phyloP scores from a whole-genome alignment of 352 stramenopile genomes.

The Phytophthora pisi region DNA sequence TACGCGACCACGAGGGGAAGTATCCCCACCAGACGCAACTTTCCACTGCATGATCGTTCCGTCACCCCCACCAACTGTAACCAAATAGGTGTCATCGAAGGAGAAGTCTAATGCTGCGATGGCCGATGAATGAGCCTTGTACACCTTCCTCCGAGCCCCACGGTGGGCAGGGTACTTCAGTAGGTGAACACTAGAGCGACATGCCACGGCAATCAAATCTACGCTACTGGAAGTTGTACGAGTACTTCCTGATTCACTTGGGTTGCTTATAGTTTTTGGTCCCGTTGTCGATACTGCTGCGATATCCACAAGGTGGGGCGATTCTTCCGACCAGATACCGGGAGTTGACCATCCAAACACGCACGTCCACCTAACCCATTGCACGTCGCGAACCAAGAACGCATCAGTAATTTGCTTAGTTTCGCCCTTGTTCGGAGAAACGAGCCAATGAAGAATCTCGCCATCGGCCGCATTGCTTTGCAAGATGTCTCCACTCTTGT shows the following conservation, averaged over 20 bases:
- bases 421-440: conserved; percentile 34
- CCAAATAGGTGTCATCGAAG: conserved; percentile 51
- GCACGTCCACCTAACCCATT: conserved; percentile 72
- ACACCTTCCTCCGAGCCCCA: conserved; percentile 47
- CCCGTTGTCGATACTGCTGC: conserved; percentile 47
- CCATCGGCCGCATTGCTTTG: conserved; percentile 79
- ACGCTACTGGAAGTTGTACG: conserved; percentile 23
- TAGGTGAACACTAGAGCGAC: conserved; percentile 51
- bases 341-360: conserved; percentile 72
- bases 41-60: conserved; percentile 67
- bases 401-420: conserved; percentile 70
- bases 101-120: conserved; percentile 61
- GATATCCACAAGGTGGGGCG: conserved; percentile 60
- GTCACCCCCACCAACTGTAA: conserved; percentile 65
- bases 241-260: background rate
- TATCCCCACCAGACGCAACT: conserved; percentile 4
- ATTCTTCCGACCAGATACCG: conserved; percentile 65
- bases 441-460: conserved; percentile 66
- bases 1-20: background rate
- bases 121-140: conserved; percentile 49
- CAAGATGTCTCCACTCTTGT: conserved; percentile 73
- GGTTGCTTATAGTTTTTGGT: conserved; percentile 14
- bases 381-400: conserved; percentile 60
- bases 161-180: conserved; percentile 58
- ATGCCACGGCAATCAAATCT: conserved; percentile 57